Percentiles rank a stretch among this genome's conserved stretches.
phyloP scores from a whole-genome alignment of 208 protist genomes.

The Crithidia bombi region DNA sequence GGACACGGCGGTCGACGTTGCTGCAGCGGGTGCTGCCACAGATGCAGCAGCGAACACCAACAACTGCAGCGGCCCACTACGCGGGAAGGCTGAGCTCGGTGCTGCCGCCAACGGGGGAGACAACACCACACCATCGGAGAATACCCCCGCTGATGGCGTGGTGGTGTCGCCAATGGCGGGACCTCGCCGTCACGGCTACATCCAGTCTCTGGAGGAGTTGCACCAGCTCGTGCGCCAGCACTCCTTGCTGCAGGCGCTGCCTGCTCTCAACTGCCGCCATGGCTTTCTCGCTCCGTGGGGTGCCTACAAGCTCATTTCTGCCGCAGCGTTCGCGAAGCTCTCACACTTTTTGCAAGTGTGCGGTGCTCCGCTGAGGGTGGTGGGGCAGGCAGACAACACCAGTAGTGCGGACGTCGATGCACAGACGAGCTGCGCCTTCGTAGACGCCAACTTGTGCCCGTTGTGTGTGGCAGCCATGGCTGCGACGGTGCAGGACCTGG shows the following conservation, averaged over 20 bases:
- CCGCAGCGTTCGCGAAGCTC: constrained; percentile 23
- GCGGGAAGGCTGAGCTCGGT: not conserved
- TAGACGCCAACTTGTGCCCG: constrained; percentile 41
- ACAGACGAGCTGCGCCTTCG: constrained; percentile 30
- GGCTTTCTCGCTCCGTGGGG: constrained; percentile 52
- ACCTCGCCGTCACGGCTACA: constrained; percentile 17
- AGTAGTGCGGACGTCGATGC: not conserved
- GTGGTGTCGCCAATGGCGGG: constrained; percentile 1
- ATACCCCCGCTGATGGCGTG: constrained; percentile 3
- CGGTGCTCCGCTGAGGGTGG: constrained; percentile 13
- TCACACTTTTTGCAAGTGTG: constrained; percentile 25
- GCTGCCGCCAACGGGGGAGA: not conserved
- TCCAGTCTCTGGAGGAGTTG: constrained; percentile 15
- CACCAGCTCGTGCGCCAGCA: constrained; percentile 23
- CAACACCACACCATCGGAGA: too few relatives aligned
- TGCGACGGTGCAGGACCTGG: constrained; percentile 36
- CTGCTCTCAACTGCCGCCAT: constrained; percentile 46
- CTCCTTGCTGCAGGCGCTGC: constrained; percentile 28
- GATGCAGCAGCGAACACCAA: not conserved
- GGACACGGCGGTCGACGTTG: not conserved
- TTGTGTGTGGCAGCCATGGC: constrained; percentile 52
- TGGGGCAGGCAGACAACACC: not conserved
- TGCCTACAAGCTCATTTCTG: constrained; percentile 56
- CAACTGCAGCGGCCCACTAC: not conserved
- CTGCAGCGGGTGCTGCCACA: not conserved